Conservation (phyloP, 2,329 filamentous ascomycete species). For the Trichoderma aggressivum region DNA sequence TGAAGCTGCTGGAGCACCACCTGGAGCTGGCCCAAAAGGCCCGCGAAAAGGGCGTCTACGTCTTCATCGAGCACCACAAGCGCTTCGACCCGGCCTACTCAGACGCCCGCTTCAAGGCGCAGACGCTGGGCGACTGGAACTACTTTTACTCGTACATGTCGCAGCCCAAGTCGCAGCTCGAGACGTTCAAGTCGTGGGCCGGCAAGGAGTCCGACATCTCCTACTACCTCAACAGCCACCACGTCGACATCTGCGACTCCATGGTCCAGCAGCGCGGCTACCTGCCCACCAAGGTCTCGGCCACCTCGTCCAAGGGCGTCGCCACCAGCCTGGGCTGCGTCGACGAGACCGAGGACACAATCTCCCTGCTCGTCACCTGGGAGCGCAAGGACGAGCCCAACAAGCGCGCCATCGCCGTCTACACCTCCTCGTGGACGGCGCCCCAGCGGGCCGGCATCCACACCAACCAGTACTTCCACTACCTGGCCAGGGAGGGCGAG, state of each 20-base stretch:
- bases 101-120: conserved; percentile 75
- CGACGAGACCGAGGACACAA: conserved; percentile 84
- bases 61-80: conserved; percentile 96
- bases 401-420: conserved; percentile 80
- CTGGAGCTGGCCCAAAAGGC: conserved; percentile 70
- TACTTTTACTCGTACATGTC: conserved; percentile 98
- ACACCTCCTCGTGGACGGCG: conserved; percentile 92
- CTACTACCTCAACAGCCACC: conserved; percentile 94
- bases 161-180: conserved; percentile 84
- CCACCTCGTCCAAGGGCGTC: conserved; percentile 72
- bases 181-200: conserved; percentile 94
- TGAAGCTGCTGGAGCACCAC: conserved; percentile 79
- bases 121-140: conserved; percentile 86
- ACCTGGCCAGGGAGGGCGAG: conserved; percentile 80
- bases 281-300: conserved; percentile 74
- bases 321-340: conserved; percentile 76
- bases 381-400: conserved; percentile 64
- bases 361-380: conserved; percentile 88
- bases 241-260: conserved; percentile 87
- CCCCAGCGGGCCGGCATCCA: conserved; percentile 92
- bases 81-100: conserved; percentile 91
- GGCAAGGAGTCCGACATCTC: conserved; percentile 89
- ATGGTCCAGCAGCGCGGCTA: conserved; percentile 76
- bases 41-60: conserved; percentile 73
- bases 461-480: conserved; percentile 96